Evolutionary conservation across 148 eudicot species (phyloP).

Genomic region (Camellia granthamiana): DNA sequence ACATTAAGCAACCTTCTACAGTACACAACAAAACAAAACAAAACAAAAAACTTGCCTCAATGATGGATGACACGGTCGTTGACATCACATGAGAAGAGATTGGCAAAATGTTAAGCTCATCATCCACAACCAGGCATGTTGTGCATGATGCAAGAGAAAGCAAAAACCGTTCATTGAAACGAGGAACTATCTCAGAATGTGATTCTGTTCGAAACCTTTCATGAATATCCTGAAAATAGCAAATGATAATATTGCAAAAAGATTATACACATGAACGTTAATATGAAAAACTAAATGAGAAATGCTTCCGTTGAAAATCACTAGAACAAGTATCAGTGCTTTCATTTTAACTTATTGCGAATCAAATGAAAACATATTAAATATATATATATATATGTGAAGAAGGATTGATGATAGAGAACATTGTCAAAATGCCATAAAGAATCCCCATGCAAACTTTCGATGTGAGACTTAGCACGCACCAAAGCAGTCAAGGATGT

Average conservation of each 20-base stretch:
- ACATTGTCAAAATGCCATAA: too few relatives aligned
- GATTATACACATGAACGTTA: not conserved
- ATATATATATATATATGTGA: too few relatives aligned
- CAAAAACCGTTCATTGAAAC: constrained; percentile 88
- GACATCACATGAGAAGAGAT: constrained; percentile 83
- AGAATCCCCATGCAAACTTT: too few relatives aligned
- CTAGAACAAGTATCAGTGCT: not conserved
- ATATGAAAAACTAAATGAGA: not conserved
- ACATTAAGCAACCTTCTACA: not conserved
- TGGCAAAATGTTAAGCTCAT: constrained; percentile 80
- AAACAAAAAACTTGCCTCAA: constrained; percentile 47
- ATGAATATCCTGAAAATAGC: constrained; percentile 75
- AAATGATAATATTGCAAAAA: not conserved
- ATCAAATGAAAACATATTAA: not conserved
- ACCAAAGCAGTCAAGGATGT: too few relatives aligned
- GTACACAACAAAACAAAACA: not conserved
- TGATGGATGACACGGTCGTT: constrained; percentile 41
- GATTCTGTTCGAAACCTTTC: constrained; percentile 87
- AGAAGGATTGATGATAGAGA: too few relatives aligned
- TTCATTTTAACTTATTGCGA: not conserved
- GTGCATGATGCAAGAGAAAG: constrained; percentile 82
- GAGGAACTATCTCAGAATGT: constrained; percentile 63
- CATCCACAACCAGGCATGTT: constrained; percentile 85
- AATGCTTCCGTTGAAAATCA: not conserved
- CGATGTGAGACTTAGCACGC: too few relatives aligned